Conservation (phyloP, 768 basidiomycete species). For the Polyporus arcularius region DNA sequence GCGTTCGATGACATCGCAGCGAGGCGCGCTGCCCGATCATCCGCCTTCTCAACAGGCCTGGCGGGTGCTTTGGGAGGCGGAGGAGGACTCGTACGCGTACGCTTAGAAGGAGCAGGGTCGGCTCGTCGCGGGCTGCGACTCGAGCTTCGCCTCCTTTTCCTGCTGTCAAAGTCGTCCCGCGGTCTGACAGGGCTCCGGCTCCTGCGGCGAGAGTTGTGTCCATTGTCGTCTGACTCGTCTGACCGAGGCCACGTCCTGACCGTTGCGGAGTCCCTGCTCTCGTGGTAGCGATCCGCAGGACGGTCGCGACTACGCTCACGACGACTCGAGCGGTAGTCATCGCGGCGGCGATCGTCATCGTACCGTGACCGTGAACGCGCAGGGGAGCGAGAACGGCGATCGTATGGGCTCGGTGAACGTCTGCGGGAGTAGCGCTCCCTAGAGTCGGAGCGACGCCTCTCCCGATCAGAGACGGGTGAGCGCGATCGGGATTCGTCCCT, state of each 20-base stretch:
- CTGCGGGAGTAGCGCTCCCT: constrained; percentile 32
- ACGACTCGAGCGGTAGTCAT: constrained; percentile 2
- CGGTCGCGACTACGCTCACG: constrained; percentile 30
- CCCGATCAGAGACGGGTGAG: constrained; percentile 32
- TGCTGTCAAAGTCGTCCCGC: constrained; percentile 33
- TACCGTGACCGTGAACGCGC: constrained; percentile 32
- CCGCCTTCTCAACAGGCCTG: constrained; percentile 27
- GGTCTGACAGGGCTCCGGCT: constrained; percentile 32
- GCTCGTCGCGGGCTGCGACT: constrained; percentile 37
- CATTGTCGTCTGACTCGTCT: constrained; percentile 52
- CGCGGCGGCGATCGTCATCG: constrained; percentile 31
- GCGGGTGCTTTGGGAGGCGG: constrained; percentile 24
- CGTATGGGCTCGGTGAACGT: constrained; percentile 46
- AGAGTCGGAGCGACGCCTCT: constrained; percentile 35
- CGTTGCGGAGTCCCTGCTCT: constrained; percentile 31
- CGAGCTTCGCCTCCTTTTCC: constrained; percentile 42
- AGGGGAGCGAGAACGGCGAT: constrained; percentile 53
- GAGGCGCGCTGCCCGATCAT: constrained; percentile 79
- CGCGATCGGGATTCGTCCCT: constrained; percentile 25
- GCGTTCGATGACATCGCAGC: constrained; percentile 89
- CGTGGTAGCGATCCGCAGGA: constrained; percentile 36
- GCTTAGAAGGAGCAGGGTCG: constrained; percentile 43
- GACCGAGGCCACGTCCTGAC: constrained; percentile 50
- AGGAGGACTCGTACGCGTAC: constrained; percentile 46
- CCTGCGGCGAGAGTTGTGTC: constrained; percentile 28